A percentile compares a stretch with the other conserved stretches of the same genome.
phyloP scores from a whole-genome alignment of 805 yeast genomes.

The Myxozyma geophila region DNA sequence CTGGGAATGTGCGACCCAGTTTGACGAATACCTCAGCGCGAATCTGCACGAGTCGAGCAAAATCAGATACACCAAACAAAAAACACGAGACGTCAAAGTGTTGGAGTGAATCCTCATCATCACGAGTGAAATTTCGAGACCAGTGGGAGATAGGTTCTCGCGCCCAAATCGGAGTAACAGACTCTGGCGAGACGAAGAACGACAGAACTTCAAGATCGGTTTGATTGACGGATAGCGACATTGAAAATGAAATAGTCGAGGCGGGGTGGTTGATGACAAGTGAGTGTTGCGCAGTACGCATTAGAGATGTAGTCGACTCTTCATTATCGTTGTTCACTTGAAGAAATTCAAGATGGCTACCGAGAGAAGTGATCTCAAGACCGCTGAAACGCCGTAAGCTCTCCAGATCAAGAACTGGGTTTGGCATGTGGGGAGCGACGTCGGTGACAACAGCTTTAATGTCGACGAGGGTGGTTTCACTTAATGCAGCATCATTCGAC shows the following conservation, averaged over 20 bases:
- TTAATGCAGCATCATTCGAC: not conserved
- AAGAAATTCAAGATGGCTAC: conserved; percentile 1
- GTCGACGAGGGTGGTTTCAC: not conserved
- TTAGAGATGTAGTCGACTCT: not conserved
- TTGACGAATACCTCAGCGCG: conserved; percentile 19
- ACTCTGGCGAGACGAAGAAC: conserved; percentile 1
- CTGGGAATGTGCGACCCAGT: conserved; percentile 15
- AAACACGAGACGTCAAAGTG: conserved; percentile 24
- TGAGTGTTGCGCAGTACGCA: conserved; percentile 13
- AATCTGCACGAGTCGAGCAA: conserved; percentile 10
- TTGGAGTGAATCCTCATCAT: conserved; percentile 6
- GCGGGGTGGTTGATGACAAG: conserved; percentile 10
- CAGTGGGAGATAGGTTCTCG: conserved; percentile 4
- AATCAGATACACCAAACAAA: conserved; percentile 29
- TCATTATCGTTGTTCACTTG: conserved; percentile 5
- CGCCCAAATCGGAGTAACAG: conserved; percentile 25
- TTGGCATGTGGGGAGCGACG: conserved; percentile 23
- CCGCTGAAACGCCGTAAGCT: conserved; percentile 18
- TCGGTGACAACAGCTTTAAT: not conserved
- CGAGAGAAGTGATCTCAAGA: conserved; percentile 5
- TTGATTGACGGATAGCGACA: conserved; percentile 24
- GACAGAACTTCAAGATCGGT: conserved; percentile 24
- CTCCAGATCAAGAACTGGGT: conserved; percentile 16
- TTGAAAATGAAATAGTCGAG: conserved; percentile 6
- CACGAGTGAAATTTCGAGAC: not conserved